Evolutionary conservation across 2,329 filamentous ascomycete species (phyloP), one percentile per base, ranked within the genome.

Genomic region (Dichotomopilus funicola): DNA sequence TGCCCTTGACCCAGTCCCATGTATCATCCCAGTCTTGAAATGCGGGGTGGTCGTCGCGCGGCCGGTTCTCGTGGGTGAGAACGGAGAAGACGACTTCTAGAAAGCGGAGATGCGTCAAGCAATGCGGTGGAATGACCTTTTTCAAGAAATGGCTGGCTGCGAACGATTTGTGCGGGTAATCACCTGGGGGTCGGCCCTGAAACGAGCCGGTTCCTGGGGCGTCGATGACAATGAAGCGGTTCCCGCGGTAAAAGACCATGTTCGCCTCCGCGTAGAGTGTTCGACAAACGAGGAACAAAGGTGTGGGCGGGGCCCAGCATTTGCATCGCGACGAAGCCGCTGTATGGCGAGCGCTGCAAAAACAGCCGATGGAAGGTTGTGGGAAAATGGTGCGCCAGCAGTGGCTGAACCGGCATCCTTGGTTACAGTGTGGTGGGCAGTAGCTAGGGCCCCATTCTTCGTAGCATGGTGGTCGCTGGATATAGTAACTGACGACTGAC

Each of bases 241-340:
- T 62, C 2, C 49, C 6, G 34, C 42, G 40, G 48, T 53, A 59
- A 31, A 61, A 59, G 9, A 59, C 40, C 2, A 43, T 36, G 34
- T 49, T 45, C 0, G 56, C 49, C 6, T 62, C 59, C 9, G 47
- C 5, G 51, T 48, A 51, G 9, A 61, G 48, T 1, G 35, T 34
- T 10, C 37, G 43, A 36, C 54, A 61, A 36, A 58, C 53, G 11
- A 61, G 60, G 19, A 62, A 62, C 19, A 61, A 19, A 6, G 46
- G 44, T 0, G 49, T 40, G 2, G 59, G 60, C 9, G 59, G 41
- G 19, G 31, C 12, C 56, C 60, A 62, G 55, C 60, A 62, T 38
- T 37, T 37, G 38, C 60, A 61, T 31, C 19, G 44, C 1, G 59
- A 58, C n/a, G 56, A 62, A 12, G 41, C 51, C 11, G 57, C 54